Evolutionary conservation across 371 early-diverging fungal genomes (phyloP), one percentile per base, ranked within the genome.

Genomic region (Mortierella sp.): DNA sequence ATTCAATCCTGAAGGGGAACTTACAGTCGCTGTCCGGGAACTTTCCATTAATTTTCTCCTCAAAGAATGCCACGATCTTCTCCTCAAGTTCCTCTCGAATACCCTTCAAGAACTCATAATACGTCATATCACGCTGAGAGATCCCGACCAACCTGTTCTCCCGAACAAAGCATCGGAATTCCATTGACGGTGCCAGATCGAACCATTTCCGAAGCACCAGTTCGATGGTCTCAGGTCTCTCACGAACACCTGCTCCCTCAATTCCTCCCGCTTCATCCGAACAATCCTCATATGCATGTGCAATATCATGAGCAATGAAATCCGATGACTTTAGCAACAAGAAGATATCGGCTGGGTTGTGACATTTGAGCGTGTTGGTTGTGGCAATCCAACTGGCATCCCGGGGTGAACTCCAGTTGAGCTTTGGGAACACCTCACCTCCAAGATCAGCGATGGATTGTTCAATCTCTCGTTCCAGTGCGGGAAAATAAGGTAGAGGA

Each of bases 391-490:
- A 97, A 4, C 89, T 84, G 2, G 98, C 97, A 76, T 98, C 98
- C 55, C 91, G 89, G 2, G 98, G 98, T 5, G 95, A 90, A 47
- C 93, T 92, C 98, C 98, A 98, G 72, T 93, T 94, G 59, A 97
- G 85, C 50, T 97, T 95, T 15, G 97, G 96, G 70, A 98, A 94
- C 17, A 94, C 94, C 26, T 84, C 87, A 4, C 95, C 95, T 31
- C 92, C 95, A 27, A 93, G 86, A 27, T 85, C 82, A 5, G 81
- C 83, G 19, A 98, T 90, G 2, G 87, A 83, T n/a, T 80, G 70
- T 49, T 78, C 79, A 30, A 98, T 93, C 24, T 83, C 80, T 2
- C 69, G 64, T 27, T 87, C 89, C 15, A 92, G 59, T 6, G 73
- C 82, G 2, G 92, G 92, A 71, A 92, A 89, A 23, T 81, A 75